Evolutionary conservation across 2,329 filamentous ascomycete genomes (phyloP).

Genomic region (Aspergillus texensis): DNA sequence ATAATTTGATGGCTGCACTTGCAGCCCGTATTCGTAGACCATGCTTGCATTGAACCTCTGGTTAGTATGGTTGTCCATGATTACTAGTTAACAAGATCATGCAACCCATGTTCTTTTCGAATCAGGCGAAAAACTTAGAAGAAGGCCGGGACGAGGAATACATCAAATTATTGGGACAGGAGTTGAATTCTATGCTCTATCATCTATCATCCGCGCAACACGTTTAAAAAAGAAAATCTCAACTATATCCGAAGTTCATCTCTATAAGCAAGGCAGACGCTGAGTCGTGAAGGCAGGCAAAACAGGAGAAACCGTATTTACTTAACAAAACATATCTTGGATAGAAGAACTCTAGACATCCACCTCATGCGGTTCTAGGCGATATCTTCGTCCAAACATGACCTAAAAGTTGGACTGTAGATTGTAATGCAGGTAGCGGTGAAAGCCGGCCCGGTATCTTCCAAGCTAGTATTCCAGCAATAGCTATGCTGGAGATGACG

Average conservation of each 20-base stretch:
- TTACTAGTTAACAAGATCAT: not conserved
- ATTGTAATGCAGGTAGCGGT: conserved; percentile 20
- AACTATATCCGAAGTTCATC: not conserved
- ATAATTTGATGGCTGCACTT: not conserved
- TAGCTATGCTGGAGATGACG: conserved; percentile 32
- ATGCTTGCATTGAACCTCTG: too few relatives aligned
- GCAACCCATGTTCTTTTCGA: not conserved
- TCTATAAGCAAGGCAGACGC: not conserved
- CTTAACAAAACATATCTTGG: not conserved
- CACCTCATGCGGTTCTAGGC: not conserved
- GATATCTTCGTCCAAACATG: conserved; percentile 18
- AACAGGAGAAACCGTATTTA: not conserved
- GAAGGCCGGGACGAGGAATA: not conserved
- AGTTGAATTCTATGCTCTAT: not conserved
- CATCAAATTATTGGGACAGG: not conserved
- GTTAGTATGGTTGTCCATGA: too few relatives aligned
- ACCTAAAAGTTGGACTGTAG: conserved; percentile 17
- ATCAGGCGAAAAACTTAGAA: not conserved
- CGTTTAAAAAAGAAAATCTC: not conserved
- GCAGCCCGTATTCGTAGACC: not conserved
- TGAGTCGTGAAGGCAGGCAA: not conserved
- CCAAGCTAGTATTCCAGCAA: conserved; percentile 35
- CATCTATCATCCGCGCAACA: not conserved
- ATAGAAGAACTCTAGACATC: not conserved
- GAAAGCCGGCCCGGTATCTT: conserved; percentile 29